Percentiles rank a stretch among this genome's conserved stretches.
phyloP scores from a whole-genome alignment of 2,329 filamentous ascomycete species.

The Blumeria hordei region DNA sequence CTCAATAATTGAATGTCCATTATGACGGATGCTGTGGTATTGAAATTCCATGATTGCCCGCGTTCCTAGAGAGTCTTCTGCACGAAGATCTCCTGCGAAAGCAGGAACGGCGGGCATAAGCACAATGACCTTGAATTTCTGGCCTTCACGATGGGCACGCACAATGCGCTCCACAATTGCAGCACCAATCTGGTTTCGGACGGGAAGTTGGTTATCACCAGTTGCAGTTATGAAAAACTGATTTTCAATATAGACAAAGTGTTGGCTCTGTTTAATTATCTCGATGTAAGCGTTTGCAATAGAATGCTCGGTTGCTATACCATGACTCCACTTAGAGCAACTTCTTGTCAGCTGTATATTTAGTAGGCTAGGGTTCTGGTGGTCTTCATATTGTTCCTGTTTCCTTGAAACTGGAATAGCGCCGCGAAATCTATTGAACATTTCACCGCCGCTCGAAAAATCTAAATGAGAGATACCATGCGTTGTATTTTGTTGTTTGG shows the following conservation, averaged over 20 bases:
- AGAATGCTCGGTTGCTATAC: slow-evolving; percentile 42
- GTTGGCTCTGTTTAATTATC: slow-evolving; percentile 39
- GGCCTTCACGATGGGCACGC: slow-evolving; percentile 37
- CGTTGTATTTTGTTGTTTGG: background rate
- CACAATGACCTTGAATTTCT: slow-evolving; percentile 52
- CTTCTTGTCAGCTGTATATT: slow-evolving; percentile 19
- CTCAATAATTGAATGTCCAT: slow-evolving; percentile 57
- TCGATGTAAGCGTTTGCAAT: slow-evolving; percentile 69
- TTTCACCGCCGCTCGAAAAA: background rate
- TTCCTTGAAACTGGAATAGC: background rate
- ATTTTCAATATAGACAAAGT: slow-evolving; percentile 65
- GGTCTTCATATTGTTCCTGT: background rate
- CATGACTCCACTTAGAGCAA: slow-evolving; percentile 33
- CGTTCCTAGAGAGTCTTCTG: slow-evolving; percentile 48
- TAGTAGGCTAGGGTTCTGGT: slow-evolving; percentile 4
- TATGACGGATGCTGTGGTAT: slow-evolving; percentile 56
- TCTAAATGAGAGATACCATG: background rate
- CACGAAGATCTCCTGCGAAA: slow-evolving; percentile 58
- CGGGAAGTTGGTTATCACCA: slow-evolving; percentile 40
- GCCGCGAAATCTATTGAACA: slow-evolving; percentile 4
- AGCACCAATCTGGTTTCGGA: slow-evolving; percentile 55
- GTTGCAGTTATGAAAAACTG: slow-evolving; percentile 77
- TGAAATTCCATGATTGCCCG: slow-evolving; percentile 78
- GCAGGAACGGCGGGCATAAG: slow-evolving; percentile 60
- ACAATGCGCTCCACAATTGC: slow-evolving; percentile 59